Evolutionary conservation across 2,329 filamentous ascomycete genomes (phyloP).

Genomic region (Xenoacremonium recifei): DNA sequence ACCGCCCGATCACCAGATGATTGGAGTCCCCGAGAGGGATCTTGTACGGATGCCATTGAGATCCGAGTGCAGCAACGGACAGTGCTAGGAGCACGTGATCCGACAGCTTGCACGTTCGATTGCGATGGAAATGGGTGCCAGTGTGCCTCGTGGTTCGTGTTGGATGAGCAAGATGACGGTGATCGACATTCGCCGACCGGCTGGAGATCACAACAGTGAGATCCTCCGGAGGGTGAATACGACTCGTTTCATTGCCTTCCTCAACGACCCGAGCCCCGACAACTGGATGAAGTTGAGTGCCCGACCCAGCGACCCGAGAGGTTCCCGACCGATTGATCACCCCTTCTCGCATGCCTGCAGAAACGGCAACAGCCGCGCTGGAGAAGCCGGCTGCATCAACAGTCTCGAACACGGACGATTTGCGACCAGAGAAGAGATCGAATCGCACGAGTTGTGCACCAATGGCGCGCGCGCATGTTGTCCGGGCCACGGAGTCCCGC

Average conservation of each 20-base stretch:
- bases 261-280: not conserved
- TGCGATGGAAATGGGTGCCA: not conserved
- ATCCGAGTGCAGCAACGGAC: not conserved
- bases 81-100: not conserved
- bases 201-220: not conserved
- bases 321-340: not conserved
- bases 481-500: not conserved
- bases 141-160: not conserved
- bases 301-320: not conserved
- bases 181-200: not conserved
- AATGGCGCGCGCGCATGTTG: not conserved
- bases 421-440: not conserved
- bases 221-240: not conserved
- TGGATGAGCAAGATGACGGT: not conserved
- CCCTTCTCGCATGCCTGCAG: not conserved
- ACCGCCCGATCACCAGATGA: not conserved
- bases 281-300: not conserved
- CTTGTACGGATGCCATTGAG: not conserved
- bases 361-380: not conserved
- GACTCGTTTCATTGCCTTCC: not conserved
- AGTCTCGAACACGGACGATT: not conserved
- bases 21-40: not conserved
- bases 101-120: not conserved
- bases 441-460: not conserved
- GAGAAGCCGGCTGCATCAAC: not conserved